phyloP scores from a whole-genome alignment of 2,329 filamentous ascomycete species.

The Talaromyces albobiverticillius region DNA sequence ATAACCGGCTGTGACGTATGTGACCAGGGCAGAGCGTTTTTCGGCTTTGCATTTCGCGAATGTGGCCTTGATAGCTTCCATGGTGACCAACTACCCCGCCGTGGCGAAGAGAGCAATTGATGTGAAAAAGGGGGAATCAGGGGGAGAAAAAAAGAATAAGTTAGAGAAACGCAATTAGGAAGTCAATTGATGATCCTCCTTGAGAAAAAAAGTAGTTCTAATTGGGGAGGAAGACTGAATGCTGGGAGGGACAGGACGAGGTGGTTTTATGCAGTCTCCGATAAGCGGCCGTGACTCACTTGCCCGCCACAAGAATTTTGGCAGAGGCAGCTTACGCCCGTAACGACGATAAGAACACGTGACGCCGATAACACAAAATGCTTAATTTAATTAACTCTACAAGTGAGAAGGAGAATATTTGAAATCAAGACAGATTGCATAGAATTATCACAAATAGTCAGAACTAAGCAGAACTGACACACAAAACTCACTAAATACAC shows the following conservation, averaged over 20 bases:
- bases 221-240: neutral
- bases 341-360: slow-evolving; percentile 1
- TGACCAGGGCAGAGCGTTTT: slow-evolving; percentile 75
- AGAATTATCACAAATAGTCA: neutral
- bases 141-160: slow-evolving; percentile 1
- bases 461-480: too few relatives aligned
- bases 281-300: neutral
- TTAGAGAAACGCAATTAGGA: neutral
- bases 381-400: too few relatives aligned
- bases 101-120: neutral
- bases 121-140: neutral
- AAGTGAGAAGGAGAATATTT: too few relatives aligned
- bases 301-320: neutral
- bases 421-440: neutral
- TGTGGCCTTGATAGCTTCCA: slow-evolving; percentile 55
- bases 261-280: too few relatives aligned
- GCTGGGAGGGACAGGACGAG: neutral
- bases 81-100: slow-evolving; percentile 24
- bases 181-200: neutral
- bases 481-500: too few relatives aligned
- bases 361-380: slow-evolving; percentile 8
- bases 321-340: neutral
- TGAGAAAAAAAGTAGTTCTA: neutral
- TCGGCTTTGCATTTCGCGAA: slow-evolving; percentile 59
- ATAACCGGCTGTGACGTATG: slow-evolving; percentile 94